Evolutionary conservation across 2,329 filamentous ascomycete genomes (phyloP), one percentile per base, ranked within the genome.

Genomic region (Pezicula neosporulosa): DNA sequence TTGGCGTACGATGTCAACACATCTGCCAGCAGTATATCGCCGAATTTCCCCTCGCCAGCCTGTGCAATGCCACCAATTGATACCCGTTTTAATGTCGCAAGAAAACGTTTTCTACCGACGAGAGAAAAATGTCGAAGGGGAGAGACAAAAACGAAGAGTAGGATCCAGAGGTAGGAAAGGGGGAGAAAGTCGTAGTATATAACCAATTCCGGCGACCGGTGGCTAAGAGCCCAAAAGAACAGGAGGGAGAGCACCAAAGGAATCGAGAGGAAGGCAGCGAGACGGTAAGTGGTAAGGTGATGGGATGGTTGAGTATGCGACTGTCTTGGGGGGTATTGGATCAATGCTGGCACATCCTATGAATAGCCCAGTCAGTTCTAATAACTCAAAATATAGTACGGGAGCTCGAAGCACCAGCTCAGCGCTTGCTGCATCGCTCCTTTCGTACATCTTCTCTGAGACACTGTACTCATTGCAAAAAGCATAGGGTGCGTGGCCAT

Each of bases 1-100:
- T 95, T 96, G 55, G 93, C 87, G 68, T 97, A 99, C 63, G 89
- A 95, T 39, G 94, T 99, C 61, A 97, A 73, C 50, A 91, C 93
- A 78, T 99, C 94, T 33, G 94, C 92, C 16, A 99, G 82, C 52
- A 99, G 73, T 48, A 97, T 87, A 66, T 99, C 94, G 50, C 90
- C 93, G 63, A 97, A 97, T 66, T 96, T 96, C 49, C 93, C 91
- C 69, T 97, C 89, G 60, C 89, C 82, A 1, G 89, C 77, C 69
- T 93, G 86, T 13, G 94, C 93, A 21, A 99, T 78, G 0, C 93
- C 92, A 21, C 94, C 94, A 41, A 97, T 74, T 60, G 82, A 83
- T 54, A 97, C 84, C 51, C 94, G 86, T 54, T 83, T 83, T 42
- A 97, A 74, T 0, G 85, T 93, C 10, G 81, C 72, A 44, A 95